These are phyloP conservation scores for Tritrichomonas musculus DNA, from an alignment of 208 protist species.

Conservation along the genomic window DNA sequence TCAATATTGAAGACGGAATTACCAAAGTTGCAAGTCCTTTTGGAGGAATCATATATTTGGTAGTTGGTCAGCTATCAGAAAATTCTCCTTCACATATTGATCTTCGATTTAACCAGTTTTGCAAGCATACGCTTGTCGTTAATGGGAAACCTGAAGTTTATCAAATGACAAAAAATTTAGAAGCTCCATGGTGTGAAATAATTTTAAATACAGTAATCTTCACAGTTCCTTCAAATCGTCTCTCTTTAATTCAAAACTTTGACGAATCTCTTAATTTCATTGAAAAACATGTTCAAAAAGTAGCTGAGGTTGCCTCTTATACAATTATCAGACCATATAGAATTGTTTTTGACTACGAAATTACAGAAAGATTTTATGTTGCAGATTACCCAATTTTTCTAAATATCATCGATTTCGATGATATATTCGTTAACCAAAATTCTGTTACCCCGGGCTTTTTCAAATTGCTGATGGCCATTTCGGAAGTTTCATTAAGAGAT, in stretches of 20 bases:
- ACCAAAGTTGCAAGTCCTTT: neutral
- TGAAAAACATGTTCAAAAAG: neutral
- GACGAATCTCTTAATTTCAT: neutral
- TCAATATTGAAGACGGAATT: neutral
- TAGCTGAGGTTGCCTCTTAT: neutral
- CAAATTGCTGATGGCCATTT: neutral
- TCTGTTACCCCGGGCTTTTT: neutral
- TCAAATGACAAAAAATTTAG: neutral
- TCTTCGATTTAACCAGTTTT: neutral
- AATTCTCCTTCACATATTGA: neutral
- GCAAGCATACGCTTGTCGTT: neutral
- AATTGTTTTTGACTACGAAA: neutral
- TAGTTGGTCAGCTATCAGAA: neutral
- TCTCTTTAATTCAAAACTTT: neutral
- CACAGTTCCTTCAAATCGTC: neutral
- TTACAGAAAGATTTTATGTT: neutral
- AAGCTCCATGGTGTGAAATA: constrained; percentile 15
- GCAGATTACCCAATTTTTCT: neutral
- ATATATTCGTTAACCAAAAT: neutral
- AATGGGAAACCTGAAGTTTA: neutral
- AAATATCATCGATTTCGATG: neutral
- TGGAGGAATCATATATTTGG: constrained; percentile 15
- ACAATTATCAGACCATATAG: neutral
- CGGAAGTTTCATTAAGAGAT: neutral
- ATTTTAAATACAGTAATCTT: neutral